These are phyloP conservation scores for Amanita muscaria DNA, from an alignment of 768 basidiomycete genomes.

Conservation along the genomic window DNA sequence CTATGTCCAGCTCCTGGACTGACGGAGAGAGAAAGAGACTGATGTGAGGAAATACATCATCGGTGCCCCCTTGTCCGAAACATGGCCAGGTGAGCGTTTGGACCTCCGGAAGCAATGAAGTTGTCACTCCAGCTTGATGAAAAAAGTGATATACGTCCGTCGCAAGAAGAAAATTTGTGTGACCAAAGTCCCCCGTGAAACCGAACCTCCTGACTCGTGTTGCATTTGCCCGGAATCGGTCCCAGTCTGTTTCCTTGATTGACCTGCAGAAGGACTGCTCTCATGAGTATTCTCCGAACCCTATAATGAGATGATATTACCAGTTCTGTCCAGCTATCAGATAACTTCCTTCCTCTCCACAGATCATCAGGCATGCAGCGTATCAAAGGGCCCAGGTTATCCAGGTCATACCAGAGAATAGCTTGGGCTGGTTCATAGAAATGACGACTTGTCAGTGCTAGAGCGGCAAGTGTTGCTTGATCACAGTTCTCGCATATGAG, in stretches of 20 bases:
- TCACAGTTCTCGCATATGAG: constrained; percentile 2
- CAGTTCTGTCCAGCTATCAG: not conserved
- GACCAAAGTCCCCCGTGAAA: not conserved
- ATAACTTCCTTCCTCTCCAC: not conserved
- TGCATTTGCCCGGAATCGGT: not conserved
- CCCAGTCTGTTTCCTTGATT: constrained; percentile 2
- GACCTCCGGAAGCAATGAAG: not conserved
- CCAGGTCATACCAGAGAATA: not conserved
- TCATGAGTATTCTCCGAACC: not conserved
- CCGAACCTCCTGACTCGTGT: constrained; percentile 1
- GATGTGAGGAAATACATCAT: not conserved
- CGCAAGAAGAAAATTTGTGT: not conserved
- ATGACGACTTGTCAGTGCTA: not conserved
- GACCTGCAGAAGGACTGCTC: not conserved
- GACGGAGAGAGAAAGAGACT: constrained; percentile 2
- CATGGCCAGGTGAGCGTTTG: not conserved
- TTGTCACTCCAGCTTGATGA: not conserved
- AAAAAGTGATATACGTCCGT: not conserved
- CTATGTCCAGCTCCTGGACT: not conserved
- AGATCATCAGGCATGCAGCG: constrained; percentile 6
- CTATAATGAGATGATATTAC: not conserved
- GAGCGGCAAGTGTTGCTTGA: not conserved
- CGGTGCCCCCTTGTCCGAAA: not conserved
- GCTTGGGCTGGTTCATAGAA: not conserved
- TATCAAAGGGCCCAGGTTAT: not conserved